Evolutionary conservation across 2,329 filamentous ascomycete species (phyloP), one percentile per base, ranked within the genome.

Genomic region (Ophiostoma pallidulum): DNA sequence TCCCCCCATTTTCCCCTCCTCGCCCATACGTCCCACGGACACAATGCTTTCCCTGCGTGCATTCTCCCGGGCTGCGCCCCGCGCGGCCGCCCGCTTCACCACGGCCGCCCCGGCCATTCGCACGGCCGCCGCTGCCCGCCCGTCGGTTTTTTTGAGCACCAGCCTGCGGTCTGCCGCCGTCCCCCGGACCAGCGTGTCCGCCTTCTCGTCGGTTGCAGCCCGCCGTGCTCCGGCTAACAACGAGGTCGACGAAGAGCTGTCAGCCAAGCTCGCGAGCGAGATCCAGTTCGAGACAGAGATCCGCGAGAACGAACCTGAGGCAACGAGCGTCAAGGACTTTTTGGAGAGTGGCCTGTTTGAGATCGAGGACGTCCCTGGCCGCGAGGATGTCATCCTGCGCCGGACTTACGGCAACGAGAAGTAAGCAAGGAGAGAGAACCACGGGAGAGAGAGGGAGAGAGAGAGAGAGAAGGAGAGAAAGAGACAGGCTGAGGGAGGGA

Each of bases 351-450:
- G 83, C 61, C 77, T 83, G 35, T 98, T 89, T 67, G 75, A 91
- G 74, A 75, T 92, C 52, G 73, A 86, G 60, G 92, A 98, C 66
- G 79, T 75, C 28, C 74, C 83, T 24, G 92, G 92, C 53, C 78
- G 88, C 66, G 86, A 97, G 70, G 88, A 95, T 58, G 86, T 98
- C 57, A 75, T 84, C 60, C 75, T 98, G 56, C 84, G 80, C 52
- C 84, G 90, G 61, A 83, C 78, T 55, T 91, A 86, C 61, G 86
- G 85, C 59, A 82, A 94, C 54, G 92, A 98, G 73, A 87, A 83
- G 88, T 92, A 68, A 67, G 81, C n/a, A 16, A 4, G 12, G 2
- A 8, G 22, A 10, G 8, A 26, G 41, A 12, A n/a, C n/a, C n/a
- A n/a, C n/a, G n/a, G n/a, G 16, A n/a, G 16, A 10, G 18, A 3